Conservation (phyloP, 495 filamentous ascomycete species). For the Penicillium samsonianum region DNA sequence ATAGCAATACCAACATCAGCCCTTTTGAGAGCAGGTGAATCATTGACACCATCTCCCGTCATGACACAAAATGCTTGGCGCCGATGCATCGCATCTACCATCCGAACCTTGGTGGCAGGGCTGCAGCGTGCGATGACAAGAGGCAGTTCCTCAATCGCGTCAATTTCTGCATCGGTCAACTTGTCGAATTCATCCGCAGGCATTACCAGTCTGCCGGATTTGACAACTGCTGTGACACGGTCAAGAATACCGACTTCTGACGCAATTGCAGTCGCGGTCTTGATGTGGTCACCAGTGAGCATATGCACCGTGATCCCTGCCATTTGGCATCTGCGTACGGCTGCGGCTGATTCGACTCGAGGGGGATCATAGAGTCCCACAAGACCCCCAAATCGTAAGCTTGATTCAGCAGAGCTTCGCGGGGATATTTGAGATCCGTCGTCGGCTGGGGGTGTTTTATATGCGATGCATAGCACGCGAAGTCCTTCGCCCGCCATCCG, state of each 20-base stretch:
- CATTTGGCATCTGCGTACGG: slow-evolving; percentile 54
- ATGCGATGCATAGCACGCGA: slow-evolving; percentile 75
- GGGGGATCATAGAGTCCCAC: slow-evolving; percentile 72
- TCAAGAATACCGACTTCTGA: slow-evolving; percentile 65
- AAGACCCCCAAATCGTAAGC: slow-evolving; percentile 58
- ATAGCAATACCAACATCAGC: slow-evolving; percentile 87
- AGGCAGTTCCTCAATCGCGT: slow-evolving; percentile 60
- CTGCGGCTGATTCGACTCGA: slow-evolving; percentile 59
- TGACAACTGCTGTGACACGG: slow-evolving; percentile 45
- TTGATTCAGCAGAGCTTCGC: slow-evolving; percentile 51
- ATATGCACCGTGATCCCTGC: slow-evolving; percentile 70
- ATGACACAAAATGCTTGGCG: slow-evolving; percentile 66
- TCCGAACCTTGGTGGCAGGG: slow-evolving; percentile 68
- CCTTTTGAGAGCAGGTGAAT: slow-evolving; percentile 73
- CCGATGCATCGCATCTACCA: slow-evolving; percentile 70
- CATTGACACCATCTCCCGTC: slow-evolving; percentile 85
- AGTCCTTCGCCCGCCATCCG: slow-evolving; percentile 74
- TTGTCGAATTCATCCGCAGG: slow-evolving; percentile 64
- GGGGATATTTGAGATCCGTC: slow-evolving; percentile 29
- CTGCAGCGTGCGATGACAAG: slow-evolving; percentile 70
- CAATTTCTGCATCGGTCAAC: slow-evolving; percentile 60
- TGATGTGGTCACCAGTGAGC: slow-evolving; percentile 67
- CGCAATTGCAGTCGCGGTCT: slow-evolving; percentile 64
- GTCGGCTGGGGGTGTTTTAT: slow-evolving; percentile 39
- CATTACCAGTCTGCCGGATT: slow-evolving; percentile 56